phyloP scores from a whole-genome alignment of 2,329 filamentous ascomycete species.

The Diaporthe helianthi region DNA sequence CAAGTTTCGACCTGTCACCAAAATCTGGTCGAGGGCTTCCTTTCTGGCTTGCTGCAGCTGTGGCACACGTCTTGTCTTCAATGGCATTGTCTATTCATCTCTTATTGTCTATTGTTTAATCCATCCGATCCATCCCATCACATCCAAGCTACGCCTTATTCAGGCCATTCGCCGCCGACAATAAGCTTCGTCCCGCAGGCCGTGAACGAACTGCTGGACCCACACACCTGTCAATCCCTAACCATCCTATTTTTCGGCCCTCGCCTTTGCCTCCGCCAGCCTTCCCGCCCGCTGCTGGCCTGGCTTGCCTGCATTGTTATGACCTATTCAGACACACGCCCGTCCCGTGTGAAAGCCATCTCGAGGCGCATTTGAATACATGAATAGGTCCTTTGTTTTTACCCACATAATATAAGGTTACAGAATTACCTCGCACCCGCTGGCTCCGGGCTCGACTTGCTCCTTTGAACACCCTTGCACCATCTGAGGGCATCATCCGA shows the following conservation, averaged over 20 bases:
- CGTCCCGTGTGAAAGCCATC: conserved; percentile 1
- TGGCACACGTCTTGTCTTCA: not conserved
- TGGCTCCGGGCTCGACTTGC: conserved; percentile 1
- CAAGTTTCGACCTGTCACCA: not conserved
- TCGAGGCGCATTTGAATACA: not conserved
- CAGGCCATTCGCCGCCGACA: conserved; percentile 1
- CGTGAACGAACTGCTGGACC: conserved; percentile 14
- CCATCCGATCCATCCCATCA: not conserved
- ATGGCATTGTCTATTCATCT: not conserved
- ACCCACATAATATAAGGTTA: not conserved
- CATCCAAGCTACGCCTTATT: conserved; percentile 1
- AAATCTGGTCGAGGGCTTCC: not conserved
- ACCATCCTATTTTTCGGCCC: conserved; percentile 25
- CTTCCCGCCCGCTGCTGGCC: not conserved
- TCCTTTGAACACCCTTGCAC: not conserved
- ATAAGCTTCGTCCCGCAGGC: conserved; percentile 17
- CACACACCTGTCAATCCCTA: conserved; percentile 24
- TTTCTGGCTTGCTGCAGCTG: not conserved
- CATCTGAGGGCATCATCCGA: conserved; percentile 20
- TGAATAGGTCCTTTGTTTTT: conserved; percentile 29
- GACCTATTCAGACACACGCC: not conserved
- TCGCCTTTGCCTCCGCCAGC: conserved; percentile 12
- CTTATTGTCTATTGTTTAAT: conserved; percentile 19
- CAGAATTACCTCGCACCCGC: conserved; percentile 13
- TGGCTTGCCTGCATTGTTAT: conserved; percentile 11